These are phyloP conservation scores for Citeromyces matritensis DNA, from an alignment of 805 yeast species.

Conservation along the genomic window DNA sequence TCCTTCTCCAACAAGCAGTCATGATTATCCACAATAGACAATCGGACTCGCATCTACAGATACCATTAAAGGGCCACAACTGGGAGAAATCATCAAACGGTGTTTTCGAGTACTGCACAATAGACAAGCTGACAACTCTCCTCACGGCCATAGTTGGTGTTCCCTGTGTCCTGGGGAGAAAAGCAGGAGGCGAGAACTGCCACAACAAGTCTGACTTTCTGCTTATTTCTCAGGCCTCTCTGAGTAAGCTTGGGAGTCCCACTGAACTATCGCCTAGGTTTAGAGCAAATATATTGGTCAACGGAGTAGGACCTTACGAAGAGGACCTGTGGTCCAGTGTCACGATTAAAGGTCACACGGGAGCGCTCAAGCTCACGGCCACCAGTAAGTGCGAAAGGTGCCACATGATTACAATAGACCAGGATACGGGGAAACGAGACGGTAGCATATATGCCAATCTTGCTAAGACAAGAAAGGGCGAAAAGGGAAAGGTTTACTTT, in stretches of 20 bases:
- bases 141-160: constrained; percentile 13
- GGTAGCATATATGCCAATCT: constrained; percentile 16
- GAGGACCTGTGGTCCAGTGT: constrained; percentile 21
- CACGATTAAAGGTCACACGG: constrained; percentile 4
- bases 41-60: no score
- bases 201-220: constrained; percentile 24
- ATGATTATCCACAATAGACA: constrained; percentile 6
- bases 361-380: constrained; percentile 5
- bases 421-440: constrained; percentile 17
- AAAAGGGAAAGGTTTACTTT: constrained; percentile 20
- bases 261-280: constrained; percentile 10
- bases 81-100: no score
- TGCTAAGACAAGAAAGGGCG: constrained; percentile 16
- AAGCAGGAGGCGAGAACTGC: constrained; percentile 3
- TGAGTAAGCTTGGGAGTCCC: constrained; percentile 5
- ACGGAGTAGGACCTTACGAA: constrained; percentile 13
- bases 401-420: constrained; percentile 26
- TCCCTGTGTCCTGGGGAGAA: constrained; percentile 20
- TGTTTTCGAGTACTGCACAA: no score
- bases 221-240: constrained; percentile 16
- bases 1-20: constrained; percentile 6
- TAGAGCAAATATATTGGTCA: constrained; percentile 22
- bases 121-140: constrained; percentile 10
- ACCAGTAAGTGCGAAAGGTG: constrained; percentile 22
- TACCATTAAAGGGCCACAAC: no score